Evolutionary conservation across 768 basidiomycete genomes (phyloP).

Genomic region (Russula foetens): DNA sequence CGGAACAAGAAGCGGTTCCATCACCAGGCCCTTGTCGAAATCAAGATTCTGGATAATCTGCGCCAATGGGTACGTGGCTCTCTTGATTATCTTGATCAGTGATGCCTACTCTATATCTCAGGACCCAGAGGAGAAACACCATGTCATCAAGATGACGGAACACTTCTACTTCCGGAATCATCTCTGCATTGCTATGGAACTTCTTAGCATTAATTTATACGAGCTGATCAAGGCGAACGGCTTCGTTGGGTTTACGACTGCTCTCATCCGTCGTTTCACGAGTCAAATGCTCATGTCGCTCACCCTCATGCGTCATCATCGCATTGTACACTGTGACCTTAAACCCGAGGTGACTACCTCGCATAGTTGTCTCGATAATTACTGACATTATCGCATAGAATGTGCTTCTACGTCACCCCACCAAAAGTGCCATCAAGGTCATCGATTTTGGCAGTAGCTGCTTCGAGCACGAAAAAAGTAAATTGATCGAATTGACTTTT

Average conservation of each 20-base stretch:
- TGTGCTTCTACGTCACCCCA: conserved; percentile 87
- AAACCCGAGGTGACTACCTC: conserved; percentile 76
- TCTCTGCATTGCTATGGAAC: conserved; percentile 96
- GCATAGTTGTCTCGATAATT: conserved; percentile 3
- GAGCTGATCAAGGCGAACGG: conserved; percentile 99
- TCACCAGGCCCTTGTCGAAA: conserved; percentile 97
- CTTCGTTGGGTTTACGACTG: conserved; percentile 96
- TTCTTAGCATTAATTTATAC: conserved; percentile 97
- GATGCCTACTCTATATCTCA: conserved; percentile 26
- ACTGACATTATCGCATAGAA: conserved; percentile 51
- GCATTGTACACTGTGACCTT: conserved; percentile 96
- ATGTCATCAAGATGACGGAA: conserved; percentile 97
- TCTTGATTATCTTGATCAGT: not conserved
- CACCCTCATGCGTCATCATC: conserved; percentile 90
- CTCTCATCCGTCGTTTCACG: conserved; percentile 91
- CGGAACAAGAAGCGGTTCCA: conserved; percentile 99
- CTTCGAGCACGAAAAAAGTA: conserved; percentile 97
- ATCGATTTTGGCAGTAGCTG: conserved; percentile 99
- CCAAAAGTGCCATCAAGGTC: conserved; percentile 94
- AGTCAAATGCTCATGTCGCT: conserved; percentile 91
- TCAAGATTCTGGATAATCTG: conserved; percentile 94
- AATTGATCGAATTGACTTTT: conserved; percentile 24
- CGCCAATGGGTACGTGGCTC: conserved; percentile 83
- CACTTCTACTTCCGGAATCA: conserved; percentile 98
- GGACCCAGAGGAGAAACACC: conserved; percentile 95